Conservation (phyloP, 768 basidiomycete genomes). For the Macrolepiota dolichaula region DNA sequence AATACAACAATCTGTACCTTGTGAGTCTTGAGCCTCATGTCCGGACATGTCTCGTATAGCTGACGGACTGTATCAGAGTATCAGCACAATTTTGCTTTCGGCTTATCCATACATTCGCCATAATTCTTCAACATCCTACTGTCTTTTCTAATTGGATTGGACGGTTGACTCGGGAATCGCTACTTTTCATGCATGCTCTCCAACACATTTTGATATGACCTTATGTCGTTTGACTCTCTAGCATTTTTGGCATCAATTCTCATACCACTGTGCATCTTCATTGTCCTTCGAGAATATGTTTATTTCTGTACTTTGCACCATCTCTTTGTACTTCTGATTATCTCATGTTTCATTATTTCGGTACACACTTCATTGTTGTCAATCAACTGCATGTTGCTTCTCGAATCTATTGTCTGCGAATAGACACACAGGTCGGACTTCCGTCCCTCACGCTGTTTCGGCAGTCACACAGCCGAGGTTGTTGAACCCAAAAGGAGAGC, state of each 20-base stretch:
- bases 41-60: not conserved
- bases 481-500: too few species aligned
- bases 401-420: not conserved
- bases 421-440: not conserved
- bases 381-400: not conserved
- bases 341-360: not conserved
- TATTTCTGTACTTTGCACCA: not conserved
- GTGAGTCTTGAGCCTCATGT: conserved; percentile 2
- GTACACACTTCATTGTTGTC: not conserved
- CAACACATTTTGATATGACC: not conserved
- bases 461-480: too few species aligned
- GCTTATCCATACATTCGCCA: not conserved
- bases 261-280: not conserved
- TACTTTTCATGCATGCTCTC: not conserved
- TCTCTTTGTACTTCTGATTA: not conserved
- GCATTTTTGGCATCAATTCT: not conserved
- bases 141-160: conserved; percentile 1
- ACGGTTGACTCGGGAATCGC: not conserved
- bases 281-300: not conserved
- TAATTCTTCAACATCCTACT: conserved; percentile 4
- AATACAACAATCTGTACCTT: not conserved
- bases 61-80: not conserved
- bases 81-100: not conserved
- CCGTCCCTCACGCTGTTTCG: not conserved
- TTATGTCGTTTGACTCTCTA: not conserved